A percentile compares a stretch with the other conserved stretches of the same genome.
Evolutionary conservation across 2,329 filamentous ascomycete species (phyloP).

Genomic region (Aulographum hederae): DNA sequence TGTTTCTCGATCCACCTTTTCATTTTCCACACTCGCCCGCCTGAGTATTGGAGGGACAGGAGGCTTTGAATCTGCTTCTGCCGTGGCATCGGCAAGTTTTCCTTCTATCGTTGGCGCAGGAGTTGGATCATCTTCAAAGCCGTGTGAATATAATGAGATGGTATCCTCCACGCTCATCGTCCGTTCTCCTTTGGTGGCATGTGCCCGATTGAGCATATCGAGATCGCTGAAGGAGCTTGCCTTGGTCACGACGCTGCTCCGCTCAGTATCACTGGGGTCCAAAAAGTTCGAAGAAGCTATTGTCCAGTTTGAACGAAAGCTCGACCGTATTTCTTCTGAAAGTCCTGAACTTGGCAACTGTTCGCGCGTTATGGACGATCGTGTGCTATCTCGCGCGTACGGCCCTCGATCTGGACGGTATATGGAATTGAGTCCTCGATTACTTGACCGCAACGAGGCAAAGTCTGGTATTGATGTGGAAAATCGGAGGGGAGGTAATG

Average conservation of each 20-base stretch:
- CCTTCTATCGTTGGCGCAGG: too few relatives aligned
- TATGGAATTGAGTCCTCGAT: slow-evolving; percentile 14
- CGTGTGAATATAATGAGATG: slow-evolving; percentile 41
- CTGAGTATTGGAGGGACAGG: too few relatives aligned
- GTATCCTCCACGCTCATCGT: slow-evolving; percentile 39
- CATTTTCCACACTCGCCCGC: too few relatives aligned
- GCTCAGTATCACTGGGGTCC: slow-evolving; percentile 48
- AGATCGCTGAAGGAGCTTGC: slow-evolving; percentile 55
- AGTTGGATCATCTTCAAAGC: slow-evolving; percentile 26
- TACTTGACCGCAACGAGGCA: slow-evolving; percentile 11
- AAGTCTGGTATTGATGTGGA: slow-evolving; percentile 20
- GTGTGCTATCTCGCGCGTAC: slow-evolving; percentile 9
- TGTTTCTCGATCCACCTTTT: too few relatives aligned
- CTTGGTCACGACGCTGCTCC: slow-evolving; percentile 67
- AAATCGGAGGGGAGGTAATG: slow-evolving; percentile 13
- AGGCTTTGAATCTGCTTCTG: too few relatives aligned
- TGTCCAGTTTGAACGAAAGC: slow-evolving; percentile 34
- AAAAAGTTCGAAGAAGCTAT: slow-evolving; percentile 32
- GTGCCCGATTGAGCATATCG: slow-evolving; percentile 14
- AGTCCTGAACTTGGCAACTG: slow-evolving; percentile 13
- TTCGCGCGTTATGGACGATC: slow-evolving; percentile 18
- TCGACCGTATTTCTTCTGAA: slow-evolving; percentile 31
- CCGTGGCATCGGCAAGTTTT: too few relatives aligned
- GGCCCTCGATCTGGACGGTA: slow-evolving; percentile 15
- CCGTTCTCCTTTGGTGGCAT: slow-evolving; percentile 8